Percentiles rank a stretch among this genome's conserved stretches.
Evolutionary conservation across 2,329 filamentous ascomycete genomes (phyloP).

Genomic region (Akanthomyces lecanii): DNA sequence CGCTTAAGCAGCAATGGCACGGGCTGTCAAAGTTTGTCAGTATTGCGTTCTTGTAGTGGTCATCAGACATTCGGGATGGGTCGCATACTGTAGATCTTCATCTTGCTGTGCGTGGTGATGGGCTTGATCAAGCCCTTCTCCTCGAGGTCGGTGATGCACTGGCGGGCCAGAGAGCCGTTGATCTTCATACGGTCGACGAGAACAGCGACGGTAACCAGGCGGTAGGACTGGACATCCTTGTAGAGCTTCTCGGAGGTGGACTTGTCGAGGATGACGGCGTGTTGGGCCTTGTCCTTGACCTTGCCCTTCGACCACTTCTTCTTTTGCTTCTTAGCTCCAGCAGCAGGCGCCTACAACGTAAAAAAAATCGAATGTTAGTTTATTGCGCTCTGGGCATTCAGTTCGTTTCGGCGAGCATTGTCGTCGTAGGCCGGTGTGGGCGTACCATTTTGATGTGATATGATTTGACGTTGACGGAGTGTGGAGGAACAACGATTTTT

Average conservation of each 20-base stretch:
- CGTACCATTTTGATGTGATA: slow-evolving; percentile 43
- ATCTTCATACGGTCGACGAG: slow-evolving; percentile 99
- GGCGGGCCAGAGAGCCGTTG: slow-evolving; percentile 93
- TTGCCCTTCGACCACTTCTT: slow-evolving; percentile 51
- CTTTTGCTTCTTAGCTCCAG: slow-evolving; percentile 41
- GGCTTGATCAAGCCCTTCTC: slow-evolving; percentile 99
- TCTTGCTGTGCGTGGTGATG: slow-evolving; percentile 91
- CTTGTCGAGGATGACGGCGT: slow-evolving; percentile 99
- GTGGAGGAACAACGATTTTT: slow-evolving; percentile 32
- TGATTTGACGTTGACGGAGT: slow-evolving; percentile 37
- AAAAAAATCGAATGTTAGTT: slow-evolving; percentile 13
- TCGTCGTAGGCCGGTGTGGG: slow-evolving; percentile 16
- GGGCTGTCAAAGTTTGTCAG: slow-evolving; percentile 44
- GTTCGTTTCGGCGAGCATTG: slow-evolving; percentile 12
- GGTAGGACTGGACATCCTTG: slow-evolving; percentile 99
- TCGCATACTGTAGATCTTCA: slow-evolving; percentile 89
- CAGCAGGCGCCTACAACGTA: slow-evolving; percentile 37
- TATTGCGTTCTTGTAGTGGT: not conserved
- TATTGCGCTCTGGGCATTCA: slow-evolving; percentile 18
- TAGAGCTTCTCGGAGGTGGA: slow-evolving; percentile 94
- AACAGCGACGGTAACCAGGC: slow-evolving; percentile 95
- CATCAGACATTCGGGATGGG: not conserved
- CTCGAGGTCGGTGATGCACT: slow-evolving; percentile 88
- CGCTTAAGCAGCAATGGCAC: slow-evolving; percentile 51
- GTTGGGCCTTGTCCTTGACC: slow-evolving; percentile 99